Evolutionary conservation across 2,329 filamentous ascomycete species (phyloP).

Genomic region (Trichoderma citrinoviride): DNA sequence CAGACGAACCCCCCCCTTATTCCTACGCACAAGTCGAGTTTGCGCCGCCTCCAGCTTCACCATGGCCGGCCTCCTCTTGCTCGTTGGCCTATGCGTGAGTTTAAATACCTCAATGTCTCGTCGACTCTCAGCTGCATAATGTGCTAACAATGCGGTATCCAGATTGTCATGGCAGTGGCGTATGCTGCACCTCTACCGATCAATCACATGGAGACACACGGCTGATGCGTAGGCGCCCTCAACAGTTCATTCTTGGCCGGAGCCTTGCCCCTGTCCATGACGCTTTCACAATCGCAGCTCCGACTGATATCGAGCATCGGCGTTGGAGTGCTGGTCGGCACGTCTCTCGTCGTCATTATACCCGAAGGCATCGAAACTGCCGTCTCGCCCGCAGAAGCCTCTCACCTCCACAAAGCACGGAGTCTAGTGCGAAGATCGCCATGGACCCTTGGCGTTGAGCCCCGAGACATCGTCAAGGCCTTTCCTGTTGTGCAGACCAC

Average conservation of each 20-base stretch:
- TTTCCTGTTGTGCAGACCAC: slow-evolving; percentile 25
- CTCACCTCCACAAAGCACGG: slow-evolving; percentile 39
- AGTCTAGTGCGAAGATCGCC: slow-evolving; percentile 36
- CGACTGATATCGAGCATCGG: slow-evolving; percentile 89
- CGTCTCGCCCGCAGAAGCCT: slow-evolving; percentile 54
- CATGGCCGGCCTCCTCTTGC: slow-evolving; percentile 22
- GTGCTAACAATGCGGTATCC: neutral
- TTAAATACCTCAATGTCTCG: no score
- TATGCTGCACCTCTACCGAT: slow-evolving; percentile 37
- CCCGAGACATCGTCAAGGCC: slow-evolving; percentile 29
- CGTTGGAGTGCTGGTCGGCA: slow-evolving; percentile 90
- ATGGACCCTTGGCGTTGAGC: slow-evolving; percentile 30
- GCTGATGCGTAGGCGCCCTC: neutral
- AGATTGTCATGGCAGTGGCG: slow-evolving; percentile 60
- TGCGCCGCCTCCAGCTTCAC: slow-evolving; percentile 21
- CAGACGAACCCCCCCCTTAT: slow-evolving; percentile 9
- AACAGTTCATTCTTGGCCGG: slow-evolving; percentile 87
- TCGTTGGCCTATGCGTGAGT: slow-evolving; percentile 24
- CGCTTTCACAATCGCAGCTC: slow-evolving; percentile 80
- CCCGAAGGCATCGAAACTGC: slow-evolving; percentile 93
- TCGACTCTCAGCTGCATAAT: neutral
- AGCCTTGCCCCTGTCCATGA: slow-evolving; percentile 83
- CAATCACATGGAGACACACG: neutral
- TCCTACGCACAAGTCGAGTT: slow-evolving; percentile 12
- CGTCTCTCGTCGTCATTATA: slow-evolving; percentile 94